phyloP scores from a whole-genome alignment of 148 eudicot genomes.

The Dianthus caryophyllus region DNA sequence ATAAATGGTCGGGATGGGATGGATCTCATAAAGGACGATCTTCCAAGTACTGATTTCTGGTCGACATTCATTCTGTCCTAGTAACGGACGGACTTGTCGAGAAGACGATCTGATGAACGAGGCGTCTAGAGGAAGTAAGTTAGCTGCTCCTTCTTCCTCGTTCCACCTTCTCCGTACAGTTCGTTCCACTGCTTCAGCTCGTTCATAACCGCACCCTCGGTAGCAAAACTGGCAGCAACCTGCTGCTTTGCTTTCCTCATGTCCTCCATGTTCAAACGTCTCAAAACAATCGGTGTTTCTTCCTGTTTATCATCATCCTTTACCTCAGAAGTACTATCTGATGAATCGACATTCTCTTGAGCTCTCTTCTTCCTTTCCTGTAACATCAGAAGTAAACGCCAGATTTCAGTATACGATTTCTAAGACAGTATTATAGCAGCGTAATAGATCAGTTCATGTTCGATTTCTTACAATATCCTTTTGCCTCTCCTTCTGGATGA shows the following conservation, averaged over 20 bases:
- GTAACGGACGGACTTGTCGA: constrained; percentile 3
- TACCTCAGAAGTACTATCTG: constrained; percentile 35
- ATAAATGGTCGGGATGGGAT: neutral
- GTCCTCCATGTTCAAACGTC: constrained; percentile 89
- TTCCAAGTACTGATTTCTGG: neutral
- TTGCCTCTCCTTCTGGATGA: constrained; percentile 70
- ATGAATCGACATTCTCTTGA: constrained; percentile 44
- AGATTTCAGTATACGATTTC: neutral
- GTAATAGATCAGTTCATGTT: neutral
- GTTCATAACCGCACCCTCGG: constrained; percentile 74
- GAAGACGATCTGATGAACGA: neutral
- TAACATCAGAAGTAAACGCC: neutral
- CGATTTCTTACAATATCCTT: constrained; percentile 51
- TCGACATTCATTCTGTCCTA: neutral
- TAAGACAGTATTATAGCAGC: neutral
- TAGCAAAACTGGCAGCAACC: constrained; percentile 90
- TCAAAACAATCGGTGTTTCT: constrained; percentile 51
- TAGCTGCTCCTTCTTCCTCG: constrained; percentile 84
- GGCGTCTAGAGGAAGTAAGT: constrained; percentile 66
- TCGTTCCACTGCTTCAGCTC: constrained; percentile 94
- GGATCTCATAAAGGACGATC: neutral
- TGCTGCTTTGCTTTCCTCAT: constrained; percentile 89
- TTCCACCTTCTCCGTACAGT: constrained; percentile 89
- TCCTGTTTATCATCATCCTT: constrained; percentile 52
- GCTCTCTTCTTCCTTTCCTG: constrained; percentile 62